These are phyloP conservation scores for Phylloporus arenicola DNA, from an alignment of 768 basidiomycete species.

Conservation along the genomic window DNA sequence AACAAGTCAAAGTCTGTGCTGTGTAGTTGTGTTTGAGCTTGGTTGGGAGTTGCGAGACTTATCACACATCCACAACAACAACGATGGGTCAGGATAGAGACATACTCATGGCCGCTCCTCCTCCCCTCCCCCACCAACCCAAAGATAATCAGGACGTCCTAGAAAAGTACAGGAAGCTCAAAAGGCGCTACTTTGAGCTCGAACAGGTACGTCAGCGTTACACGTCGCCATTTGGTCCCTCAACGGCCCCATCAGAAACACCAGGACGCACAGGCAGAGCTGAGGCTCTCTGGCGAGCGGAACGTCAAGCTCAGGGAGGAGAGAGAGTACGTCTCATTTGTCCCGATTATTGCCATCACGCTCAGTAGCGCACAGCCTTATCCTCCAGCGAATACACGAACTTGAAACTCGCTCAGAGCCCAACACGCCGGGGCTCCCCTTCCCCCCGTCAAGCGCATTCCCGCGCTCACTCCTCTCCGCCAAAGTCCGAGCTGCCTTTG, in stretches of 20 bases:
- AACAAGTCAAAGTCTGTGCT: conserved; percentile 6
- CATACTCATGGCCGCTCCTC: conserved; percentile 46
- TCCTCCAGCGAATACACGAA: conserved; percentile 58
- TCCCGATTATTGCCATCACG: background rate
- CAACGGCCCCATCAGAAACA: conserved; percentile 39
- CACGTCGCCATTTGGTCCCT: background rate
- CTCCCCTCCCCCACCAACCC: conserved; percentile 28
- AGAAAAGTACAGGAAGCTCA: conserved; percentile 64
- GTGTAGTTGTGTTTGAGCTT: conserved; percentile 34
- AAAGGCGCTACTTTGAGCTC: conserved; percentile 60
- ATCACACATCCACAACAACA: conserved; percentile 26
- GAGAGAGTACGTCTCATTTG: conserved; percentile 44
- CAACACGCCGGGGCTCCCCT: conserved; percentile 26
- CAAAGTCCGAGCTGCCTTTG: conserved; percentile 41
- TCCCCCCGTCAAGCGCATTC: conserved; percentile 42
- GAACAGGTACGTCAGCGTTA: conserved; percentile 53
- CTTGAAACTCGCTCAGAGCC: conserved; percentile 43
- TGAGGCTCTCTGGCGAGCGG: conserved; percentile 56
- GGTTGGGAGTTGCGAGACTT: conserved; percentile 27
- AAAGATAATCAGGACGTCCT: conserved; percentile 43
- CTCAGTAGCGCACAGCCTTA: conserved; percentile 33
- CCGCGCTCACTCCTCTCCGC: conserved; percentile 44
- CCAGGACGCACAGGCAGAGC: conserved; percentile 53
- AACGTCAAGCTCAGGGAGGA: conserved; percentile 59
- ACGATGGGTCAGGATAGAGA: conserved; percentile 44